Evolutionary conservation across 441 rosid genomes (phyloP).

Genomic region (Populus hybrid): DNA sequence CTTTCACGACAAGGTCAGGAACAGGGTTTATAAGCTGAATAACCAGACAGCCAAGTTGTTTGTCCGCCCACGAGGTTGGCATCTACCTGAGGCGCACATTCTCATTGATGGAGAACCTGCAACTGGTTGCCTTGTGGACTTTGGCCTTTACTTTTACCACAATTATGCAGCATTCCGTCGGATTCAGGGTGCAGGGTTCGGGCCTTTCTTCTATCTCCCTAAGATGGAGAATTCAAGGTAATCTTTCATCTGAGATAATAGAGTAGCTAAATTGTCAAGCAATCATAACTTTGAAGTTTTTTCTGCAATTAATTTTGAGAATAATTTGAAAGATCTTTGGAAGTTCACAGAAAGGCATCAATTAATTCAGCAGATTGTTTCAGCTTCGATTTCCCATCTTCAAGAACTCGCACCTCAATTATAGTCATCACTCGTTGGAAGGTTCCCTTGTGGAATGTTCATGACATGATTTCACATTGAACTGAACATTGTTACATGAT

Average conservation of each 20-base stretch:
- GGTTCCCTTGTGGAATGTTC: neutral
- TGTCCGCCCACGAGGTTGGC: constrained; percentile 95
- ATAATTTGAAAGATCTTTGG: neutral
- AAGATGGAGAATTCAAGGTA: constrained; percentile 96
- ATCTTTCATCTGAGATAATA: neutral
- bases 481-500: neutral
- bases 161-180: constrained; percentile 59
- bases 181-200: constrained; percentile 71
- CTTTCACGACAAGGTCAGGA: constrained; percentile 71
- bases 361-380: neutral
- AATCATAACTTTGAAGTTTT: neutral
- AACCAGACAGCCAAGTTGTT: constrained; percentile 80
- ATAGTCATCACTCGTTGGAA: neutral
- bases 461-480: neutral
- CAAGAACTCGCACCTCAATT: neutral
- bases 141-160: constrained; percentile 87
- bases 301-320: neutral
- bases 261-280: neutral
- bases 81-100: constrained; percentile 81
- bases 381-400: neutral
- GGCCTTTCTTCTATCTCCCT: constrained; percentile 95
- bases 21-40: constrained; percentile 78
- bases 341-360: neutral
- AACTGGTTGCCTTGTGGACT: constrained; percentile 84
- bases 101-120: constrained; percentile 87